Conservation (phyloP, 306 rosid species). For the Spatholobus suberectus region DNA sequence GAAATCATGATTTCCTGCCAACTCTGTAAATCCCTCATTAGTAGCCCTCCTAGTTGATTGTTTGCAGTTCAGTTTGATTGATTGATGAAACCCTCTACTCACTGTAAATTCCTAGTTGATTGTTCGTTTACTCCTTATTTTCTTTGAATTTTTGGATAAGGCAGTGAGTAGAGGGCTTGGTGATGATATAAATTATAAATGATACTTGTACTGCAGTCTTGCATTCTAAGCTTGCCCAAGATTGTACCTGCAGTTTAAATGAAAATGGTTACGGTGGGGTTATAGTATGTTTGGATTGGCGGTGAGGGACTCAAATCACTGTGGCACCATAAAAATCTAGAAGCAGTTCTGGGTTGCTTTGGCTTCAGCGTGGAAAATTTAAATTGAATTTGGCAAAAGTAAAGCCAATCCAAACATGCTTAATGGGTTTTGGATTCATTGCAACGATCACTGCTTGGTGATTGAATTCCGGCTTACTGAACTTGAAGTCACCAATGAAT, state of each 20-base stretch:
- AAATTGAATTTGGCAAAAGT: no score
- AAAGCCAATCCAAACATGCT: no score
- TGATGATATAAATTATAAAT: background rate
- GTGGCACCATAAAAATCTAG: no score
- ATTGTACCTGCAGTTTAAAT: background rate
- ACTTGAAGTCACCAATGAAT: background rate
- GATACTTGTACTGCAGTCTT: background rate
- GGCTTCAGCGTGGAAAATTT: no score
- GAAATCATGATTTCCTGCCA: background rate
- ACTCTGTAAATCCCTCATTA: background rate
- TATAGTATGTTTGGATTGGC: no score
- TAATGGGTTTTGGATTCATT: background rate
- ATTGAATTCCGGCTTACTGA: background rate
- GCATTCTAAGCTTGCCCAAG: background rate
- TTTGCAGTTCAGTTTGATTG: background rate
- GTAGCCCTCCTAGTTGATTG: constrained; percentile 4
- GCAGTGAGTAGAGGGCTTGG: background rate
- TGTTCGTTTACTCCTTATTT: background rate
- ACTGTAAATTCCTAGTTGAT: background rate
- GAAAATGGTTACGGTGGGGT: background rate
- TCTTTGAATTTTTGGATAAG: background rate
- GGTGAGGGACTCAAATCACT: no score
- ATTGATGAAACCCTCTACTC: background rate
- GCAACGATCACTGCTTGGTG: background rate
- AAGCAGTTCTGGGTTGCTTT: no score